These are phyloP conservation scores for Eutrema heterophyllum DNA, from an alignment of 345 rosid genomes.

Conservation along the genomic window DNA sequence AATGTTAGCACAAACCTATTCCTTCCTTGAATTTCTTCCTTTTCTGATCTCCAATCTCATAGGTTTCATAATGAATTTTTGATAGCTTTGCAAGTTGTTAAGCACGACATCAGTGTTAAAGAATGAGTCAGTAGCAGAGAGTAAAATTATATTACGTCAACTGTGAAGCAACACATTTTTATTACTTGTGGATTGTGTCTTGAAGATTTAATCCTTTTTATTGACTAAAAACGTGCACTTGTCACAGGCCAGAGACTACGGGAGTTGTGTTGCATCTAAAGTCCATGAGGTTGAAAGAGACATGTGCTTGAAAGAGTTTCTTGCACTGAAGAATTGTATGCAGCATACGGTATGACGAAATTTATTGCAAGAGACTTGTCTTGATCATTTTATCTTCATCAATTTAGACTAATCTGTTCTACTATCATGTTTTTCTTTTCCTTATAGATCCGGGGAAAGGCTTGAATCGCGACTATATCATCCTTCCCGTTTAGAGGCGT, in stretches of 20 bases:
- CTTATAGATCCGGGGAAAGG: constrained; percentile 54
- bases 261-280: constrained; percentile 82
- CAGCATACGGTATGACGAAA: constrained; percentile 63
- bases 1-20: background rate
- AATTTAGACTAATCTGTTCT: constrained; percentile 8
- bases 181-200: background rate
- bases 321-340: constrained; percentile 79
- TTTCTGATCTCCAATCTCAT: background rate
- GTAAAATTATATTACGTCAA: background rate
- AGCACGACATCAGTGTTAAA: background rate
- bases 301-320: constrained; percentile 90
- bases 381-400: background rate
- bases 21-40: background rate
- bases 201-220: constrained; percentile 6
- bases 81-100: background rate
- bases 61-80: background rate
- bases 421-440: constrained; percentile 17
- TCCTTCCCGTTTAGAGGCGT: constrained; percentile 5
- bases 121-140: background rate
- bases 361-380: background rate
- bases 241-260: constrained; percentile 81
- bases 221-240: constrained; percentile 6
- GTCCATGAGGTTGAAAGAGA: constrained; percentile 79
- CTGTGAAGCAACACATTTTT: background rate
- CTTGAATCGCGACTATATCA: constrained; percentile 15